Base-by-base conservation (phyloP, 805 yeast species). In the Candida yuanshanica region DNA sequence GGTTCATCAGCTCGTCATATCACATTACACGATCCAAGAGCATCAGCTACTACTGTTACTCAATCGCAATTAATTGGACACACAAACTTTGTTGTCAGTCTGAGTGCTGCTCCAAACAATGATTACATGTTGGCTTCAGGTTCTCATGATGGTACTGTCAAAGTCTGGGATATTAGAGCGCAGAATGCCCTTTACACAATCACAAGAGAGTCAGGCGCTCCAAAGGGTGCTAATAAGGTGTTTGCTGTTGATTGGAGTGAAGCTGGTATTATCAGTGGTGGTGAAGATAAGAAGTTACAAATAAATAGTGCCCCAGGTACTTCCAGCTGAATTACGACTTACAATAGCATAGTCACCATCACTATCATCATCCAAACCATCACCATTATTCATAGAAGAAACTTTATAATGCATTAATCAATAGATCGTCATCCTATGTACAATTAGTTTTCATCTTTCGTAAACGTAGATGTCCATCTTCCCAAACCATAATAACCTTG, bases 1-100 rank as follows among this genome's bases (percentile, higher is more conserved):
- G 99, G 99, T n/a, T 88, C 97, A 1, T 83, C 96, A 11, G 97
- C 97, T n/a, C 83, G 99, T 64, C 98, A 93, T 63, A 90, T 93
- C 48, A 82, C 89, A 41, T 70, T 93, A 46, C 95, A 88, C 57
- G 99, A 93, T 61, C 97, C 98, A 35, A 77, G 99, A 59, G 72
- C 73, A 2, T 63, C 77, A 1, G 71, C 82, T 2, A 69, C 76
- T 6, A 73, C 79, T 7, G 74, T 82, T 31, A 72, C 79, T 13
- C 82, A 81, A 43, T 80, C 76, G 41, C 95, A 89, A 62, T 72
- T 93, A 39, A 69, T 78, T 37, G 99, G 99, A 6, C 99, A 93
- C 62, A 77, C 83, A 34, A 91, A 90, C 64, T 90, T 93, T 59
- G 98, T 93, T 29, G 91, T 83, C 10, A 74, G 82, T 2, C 68